A percentile compares a stretch with the other conserved stretches of the same genome.
These are phyloP conservation scores for Aspergillus saccharolyticus DNA, from an alignment of 495 filamentous ascomycete species.

Conservation along the genomic window DNA sequence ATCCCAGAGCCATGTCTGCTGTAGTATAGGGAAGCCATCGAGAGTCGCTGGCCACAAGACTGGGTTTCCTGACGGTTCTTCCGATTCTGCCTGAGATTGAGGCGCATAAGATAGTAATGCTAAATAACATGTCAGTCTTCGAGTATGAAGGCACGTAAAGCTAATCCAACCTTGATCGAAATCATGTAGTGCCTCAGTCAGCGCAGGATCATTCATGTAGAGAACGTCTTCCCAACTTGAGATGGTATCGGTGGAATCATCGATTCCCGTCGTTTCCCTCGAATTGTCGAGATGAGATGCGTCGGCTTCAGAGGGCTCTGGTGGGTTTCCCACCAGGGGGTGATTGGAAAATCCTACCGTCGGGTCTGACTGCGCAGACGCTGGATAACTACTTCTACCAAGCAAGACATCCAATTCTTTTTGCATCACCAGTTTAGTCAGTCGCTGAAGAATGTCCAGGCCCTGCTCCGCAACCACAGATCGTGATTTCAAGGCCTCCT, in stretches of 20 bases:
- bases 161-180: conserved; percentile 14
- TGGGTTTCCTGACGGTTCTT: background rate
- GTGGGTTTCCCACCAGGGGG: background rate
- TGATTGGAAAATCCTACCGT: background rate
- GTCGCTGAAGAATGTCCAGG: conserved; percentile 21
- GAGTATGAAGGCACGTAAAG: background rate
- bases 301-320: background rate
- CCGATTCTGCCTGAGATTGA: background rate
- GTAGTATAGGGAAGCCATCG: conserved; percentile 4
- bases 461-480: conserved; percentile 23
- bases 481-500: conserved; percentile 17
- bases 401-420: conserved; percentile 28
- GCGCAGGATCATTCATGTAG: conserved; percentile 11
- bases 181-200: conserved; percentile 10
- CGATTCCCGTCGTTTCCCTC: too few species aligned
- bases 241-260: background rate
- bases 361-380: background rate
- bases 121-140: background rate
- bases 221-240: background rate
- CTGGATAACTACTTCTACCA: background rate
- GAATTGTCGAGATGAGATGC: background rate
- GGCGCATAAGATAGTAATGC: conserved; percentile 5
- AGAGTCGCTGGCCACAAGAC: background rate
- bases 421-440: conserved; percentile 25
- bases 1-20: conserved; percentile 17